Conservation (phyloP, 2,329 filamentous ascomycete genomes). For the Cladosporium halotolerans region DNA sequence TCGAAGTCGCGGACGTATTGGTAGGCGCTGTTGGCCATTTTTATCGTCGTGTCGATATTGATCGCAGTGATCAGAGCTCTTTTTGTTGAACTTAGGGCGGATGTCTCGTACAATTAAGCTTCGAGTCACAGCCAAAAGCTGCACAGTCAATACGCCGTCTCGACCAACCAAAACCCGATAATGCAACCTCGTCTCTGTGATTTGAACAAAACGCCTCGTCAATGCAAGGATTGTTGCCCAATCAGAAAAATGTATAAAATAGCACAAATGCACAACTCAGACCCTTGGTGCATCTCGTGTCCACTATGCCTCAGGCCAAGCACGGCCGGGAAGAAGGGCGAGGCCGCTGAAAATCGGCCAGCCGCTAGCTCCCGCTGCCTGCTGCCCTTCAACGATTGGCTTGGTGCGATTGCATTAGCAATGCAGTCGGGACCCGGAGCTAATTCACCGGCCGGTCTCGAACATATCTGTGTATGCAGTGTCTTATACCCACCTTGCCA, state of each 20-base stretch:
- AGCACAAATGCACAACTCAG: background rate
- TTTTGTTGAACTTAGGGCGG: background rate
- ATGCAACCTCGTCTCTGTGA: background rate
- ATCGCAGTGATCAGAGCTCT: background rate
- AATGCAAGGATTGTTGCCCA: too few species aligned
- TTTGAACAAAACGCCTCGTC: too few species aligned
- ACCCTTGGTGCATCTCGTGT: background rate
- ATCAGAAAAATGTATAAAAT: background rate
- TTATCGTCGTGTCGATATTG: background rate
- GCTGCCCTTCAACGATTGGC: background rate
- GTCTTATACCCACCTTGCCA: too few species aligned
- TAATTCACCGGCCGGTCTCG: too few species aligned
- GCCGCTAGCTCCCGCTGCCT: constrained; percentile 7
- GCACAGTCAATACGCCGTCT: background rate
- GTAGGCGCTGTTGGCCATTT: constrained; percentile 54
- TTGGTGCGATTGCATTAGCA: background rate
- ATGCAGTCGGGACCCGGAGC: background rate
- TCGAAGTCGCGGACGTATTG: constrained; percentile 93
- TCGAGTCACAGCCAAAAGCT: background rate
- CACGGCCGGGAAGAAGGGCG: constrained; percentile 10
- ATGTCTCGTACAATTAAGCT: too few species aligned
- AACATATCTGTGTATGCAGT: too few species aligned
- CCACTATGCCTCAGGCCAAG: constrained; percentile 3
- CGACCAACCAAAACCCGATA: background rate
- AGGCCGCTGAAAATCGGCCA: constrained; percentile 7